Evolutionary conservation across 257 asterid species (phyloP), one percentile per base, ranked within the genome.

Genomic region (Plantago ovata): DNA sequence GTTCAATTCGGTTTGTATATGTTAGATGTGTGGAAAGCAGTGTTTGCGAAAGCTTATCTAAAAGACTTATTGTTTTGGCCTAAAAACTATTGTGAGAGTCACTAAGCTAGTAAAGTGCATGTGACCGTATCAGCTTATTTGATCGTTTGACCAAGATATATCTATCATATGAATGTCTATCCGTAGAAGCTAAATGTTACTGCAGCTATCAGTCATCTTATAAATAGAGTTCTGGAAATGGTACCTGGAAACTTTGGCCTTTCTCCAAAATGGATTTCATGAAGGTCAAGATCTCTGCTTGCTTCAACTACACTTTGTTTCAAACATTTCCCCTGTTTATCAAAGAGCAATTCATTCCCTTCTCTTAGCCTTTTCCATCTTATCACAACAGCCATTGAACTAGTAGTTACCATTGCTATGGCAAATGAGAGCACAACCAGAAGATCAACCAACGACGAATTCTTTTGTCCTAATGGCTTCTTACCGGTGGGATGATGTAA

Each of bases 211-310:
- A n/a, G n/a, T n/a, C 32, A 2, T 24, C 5, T 24, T 24, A 24
- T 24, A 24, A 24, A 2, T 24, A 24, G 32, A 24, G 32, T 24
- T 56, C 45, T 44, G 56, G 49, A 3, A 23, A 48, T 46, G 44
- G 32, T 74, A 90, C 98, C 96, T 84, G 67, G 75, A 72, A 87
- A 81, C 36, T 84, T 75, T 32, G 98, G 98, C 70, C 96, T 82
- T 66, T 71, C 77, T 68, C 94, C 94, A 38, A 79, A 90, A 69
- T 76, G 85, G 67, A 90, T 72, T 69, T 76, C 77, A 51, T 84
- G 91, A 33, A 73, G 79, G 18, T 71, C 84, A 14, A 71, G 65
- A 39, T 68, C 77, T 61, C 56, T 53, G 36, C 70, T 68, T 21
- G 62, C 77, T 68, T 71, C 89, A 18, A 39, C 6, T n/a, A 65